Evolutionary conservation across 2,329 filamentous ascomycete species (phyloP).

Genomic region (Ambrosiella beaveri): DNA sequence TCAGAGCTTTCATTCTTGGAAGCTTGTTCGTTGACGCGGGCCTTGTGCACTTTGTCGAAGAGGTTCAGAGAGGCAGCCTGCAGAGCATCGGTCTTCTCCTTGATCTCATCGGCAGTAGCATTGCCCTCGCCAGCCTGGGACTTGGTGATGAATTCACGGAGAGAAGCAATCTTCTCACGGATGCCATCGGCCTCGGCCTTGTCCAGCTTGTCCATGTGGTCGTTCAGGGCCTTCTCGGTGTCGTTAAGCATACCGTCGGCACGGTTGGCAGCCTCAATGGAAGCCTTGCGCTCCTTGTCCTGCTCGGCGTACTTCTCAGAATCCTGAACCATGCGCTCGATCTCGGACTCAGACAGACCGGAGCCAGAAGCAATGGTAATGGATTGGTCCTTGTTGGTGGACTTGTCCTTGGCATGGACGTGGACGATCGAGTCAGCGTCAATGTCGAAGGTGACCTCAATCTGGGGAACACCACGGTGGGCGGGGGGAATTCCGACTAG

Average conservation of each 20-base stretch:
- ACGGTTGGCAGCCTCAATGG: constrained; percentile 94
- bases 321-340: constrained; percentile 93
- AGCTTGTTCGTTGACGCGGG: constrained; percentile 50
- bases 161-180: constrained; percentile 74
- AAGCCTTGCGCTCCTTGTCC: constrained; percentile 90
- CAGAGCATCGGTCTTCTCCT: constrained; percentile 92
- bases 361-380: constrained; percentile 98
- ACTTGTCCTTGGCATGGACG: constrained; percentile 97
- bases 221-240: constrained; percentile 94
- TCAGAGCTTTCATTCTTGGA: constrained; percentile 49
- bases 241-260: constrained; percentile 93
- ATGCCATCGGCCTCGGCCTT: constrained; percentile 88
- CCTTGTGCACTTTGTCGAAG: constrained; percentile 99
- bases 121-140: constrained; percentile 82
- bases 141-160: constrained; percentile 84
- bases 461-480: constrained; percentile 86
- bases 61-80: constrained; percentile 89
- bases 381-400: constrained; percentile 97
- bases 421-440: constrained; percentile 96
- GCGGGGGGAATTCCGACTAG: constrained; percentile 92
- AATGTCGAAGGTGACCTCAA: constrained; percentile 98
- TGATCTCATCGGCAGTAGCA: constrained; percentile 79
- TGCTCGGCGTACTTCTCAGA: constrained; percentile 90
- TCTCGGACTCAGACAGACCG: constrained; percentile 86
- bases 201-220: constrained; percentile 89